Conservation (phyloP, 208 protist genomes). For the Wallacemonas sp. region DNA sequence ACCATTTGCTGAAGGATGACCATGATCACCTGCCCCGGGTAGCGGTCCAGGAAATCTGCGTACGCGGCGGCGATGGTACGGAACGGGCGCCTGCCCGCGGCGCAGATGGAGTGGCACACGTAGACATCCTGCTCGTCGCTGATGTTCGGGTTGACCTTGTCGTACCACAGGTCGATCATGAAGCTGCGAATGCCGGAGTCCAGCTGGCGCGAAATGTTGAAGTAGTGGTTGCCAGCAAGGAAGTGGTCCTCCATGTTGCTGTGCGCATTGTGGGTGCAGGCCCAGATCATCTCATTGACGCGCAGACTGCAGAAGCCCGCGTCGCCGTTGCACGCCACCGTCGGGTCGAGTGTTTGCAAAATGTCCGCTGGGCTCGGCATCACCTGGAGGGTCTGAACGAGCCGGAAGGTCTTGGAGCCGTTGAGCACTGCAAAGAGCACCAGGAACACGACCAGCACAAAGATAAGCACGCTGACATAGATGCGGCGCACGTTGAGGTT, state of each 20-base stretch:
- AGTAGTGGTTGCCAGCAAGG: conserved; percentile 45
- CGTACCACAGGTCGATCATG: conserved; percentile 53
- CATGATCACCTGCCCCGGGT: conserved; percentile 38
- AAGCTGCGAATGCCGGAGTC: conserved; percentile 39
- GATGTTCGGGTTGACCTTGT: conserved; percentile 30
- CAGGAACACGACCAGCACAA: conserved; percentile 28
- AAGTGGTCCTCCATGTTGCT: conserved; percentile 47
- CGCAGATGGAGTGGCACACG: conserved; percentile 35
- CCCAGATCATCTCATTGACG: conserved; percentile 41
- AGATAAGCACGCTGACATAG: conserved; percentile 19
- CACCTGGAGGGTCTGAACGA: conserved; percentile 16
- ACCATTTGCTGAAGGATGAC: conserved; percentile 50
- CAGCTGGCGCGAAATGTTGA: conserved; percentile 45
- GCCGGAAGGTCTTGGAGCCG: conserved; percentile 13
- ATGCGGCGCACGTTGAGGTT: conserved; percentile 31
- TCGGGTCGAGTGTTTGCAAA: conserved; percentile 37
- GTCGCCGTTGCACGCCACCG: conserved; percentile 34
- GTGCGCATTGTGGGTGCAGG: conserved; percentile 43
- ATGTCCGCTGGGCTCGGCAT: conserved; percentile 5
- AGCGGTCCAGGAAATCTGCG: conserved; percentile 29
- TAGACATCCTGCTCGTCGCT: conserved; percentile 37
- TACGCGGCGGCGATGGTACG: conserved; percentile 21
- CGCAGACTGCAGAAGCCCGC: conserved; percentile 30
- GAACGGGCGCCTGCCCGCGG: conserved; percentile 26
- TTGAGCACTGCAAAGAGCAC: conserved; percentile 30